Evolutionary conservation across 805 yeast species (phyloP).

Genomic region (Hanseniaspora singularis): DNA sequence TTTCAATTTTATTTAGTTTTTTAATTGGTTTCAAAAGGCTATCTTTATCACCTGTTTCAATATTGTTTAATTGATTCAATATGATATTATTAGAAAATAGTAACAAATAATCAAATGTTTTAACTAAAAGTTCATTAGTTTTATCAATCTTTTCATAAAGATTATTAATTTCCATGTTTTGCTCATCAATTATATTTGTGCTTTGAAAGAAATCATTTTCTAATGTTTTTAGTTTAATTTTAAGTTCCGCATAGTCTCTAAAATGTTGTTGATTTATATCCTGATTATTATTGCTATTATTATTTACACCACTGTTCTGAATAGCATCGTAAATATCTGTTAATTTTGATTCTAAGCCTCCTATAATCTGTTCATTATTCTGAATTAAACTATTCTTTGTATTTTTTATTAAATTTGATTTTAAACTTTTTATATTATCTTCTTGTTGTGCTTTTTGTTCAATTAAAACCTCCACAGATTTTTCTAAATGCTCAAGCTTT

Average conservation of each 20-base stretch:
- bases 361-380: neutral
- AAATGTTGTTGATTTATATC: neutral
- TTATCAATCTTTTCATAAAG: neutral
- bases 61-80: neutral
- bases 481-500: neutral
- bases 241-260: neutral
- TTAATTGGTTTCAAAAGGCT: slow-evolving; percentile 7
- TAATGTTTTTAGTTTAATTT: neutral
- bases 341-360: neutral
- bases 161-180: neutral
- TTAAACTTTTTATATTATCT: too few relatives aligned
- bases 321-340: neutral
- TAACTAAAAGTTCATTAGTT: neutral
- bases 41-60: slow-evolving; percentile 10
- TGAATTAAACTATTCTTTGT: neutral
- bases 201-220: neutral
- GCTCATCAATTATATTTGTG: neutral
- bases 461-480: neutral
- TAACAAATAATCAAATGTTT: neutral
- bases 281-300: neutral
- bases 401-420: neutral
- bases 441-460: neutral
- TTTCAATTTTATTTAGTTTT: neutral
- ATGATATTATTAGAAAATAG: neutral
- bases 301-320: neutral